phyloP scores from a whole-genome alignment of 2,329 filamentous ascomycete species.

The Coniosporium tulheliwenetii region DNA sequence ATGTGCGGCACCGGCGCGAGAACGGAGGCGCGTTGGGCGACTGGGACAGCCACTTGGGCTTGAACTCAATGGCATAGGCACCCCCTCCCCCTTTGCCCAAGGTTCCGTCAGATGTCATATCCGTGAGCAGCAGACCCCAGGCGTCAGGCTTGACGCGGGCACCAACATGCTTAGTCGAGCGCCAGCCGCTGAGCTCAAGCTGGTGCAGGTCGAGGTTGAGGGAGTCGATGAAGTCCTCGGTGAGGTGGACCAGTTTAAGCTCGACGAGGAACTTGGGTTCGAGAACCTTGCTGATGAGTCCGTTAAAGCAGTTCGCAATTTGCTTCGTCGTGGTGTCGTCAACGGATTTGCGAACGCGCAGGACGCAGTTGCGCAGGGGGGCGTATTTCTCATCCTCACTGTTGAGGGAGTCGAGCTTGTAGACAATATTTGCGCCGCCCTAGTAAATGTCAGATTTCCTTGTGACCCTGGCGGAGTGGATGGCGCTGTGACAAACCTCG shows the following conservation, averaged over 20 bases:
- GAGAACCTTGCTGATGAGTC: slow-evolving; percentile 6
- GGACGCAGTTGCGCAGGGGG: slow-evolving; percentile 9
- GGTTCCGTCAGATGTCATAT: slow-evolving; percentile 13
- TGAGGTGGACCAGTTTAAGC: slow-evolving; percentile 12
- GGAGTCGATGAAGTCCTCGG: slow-evolving; percentile 5
- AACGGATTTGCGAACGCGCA: slow-evolving; percentile 11
- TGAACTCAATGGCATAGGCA: slow-evolving; percentile 22
- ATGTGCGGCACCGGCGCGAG: slow-evolving; percentile 28
- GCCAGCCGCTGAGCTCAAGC: slow-evolving; percentile 5
- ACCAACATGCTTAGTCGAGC: slow-evolving; percentile 10
- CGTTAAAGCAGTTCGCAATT: background rate
- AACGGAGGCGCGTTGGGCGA: slow-evolving; percentile 25
- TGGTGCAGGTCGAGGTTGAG: slow-evolving; percentile 11
- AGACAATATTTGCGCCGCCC: slow-evolving; percentile 17
- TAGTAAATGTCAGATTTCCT: background rate
- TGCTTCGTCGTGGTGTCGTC: slow-evolving; percentile 12
- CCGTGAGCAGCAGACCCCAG: slow-evolving; percentile 16
- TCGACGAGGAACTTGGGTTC: slow-evolving; percentile 13
- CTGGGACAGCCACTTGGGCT: slow-evolving; percentile 32
- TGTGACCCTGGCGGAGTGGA: no score
- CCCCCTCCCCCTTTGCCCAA: slow-evolving; percentile 2
- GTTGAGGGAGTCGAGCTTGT: slow-evolving; percentile 7
- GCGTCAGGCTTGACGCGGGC: slow-evolving; percentile 11
- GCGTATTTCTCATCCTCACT: slow-evolving; percentile 4
- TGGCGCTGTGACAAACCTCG: no score